These are phyloP conservation scores for Coniella vitis DNA, from an alignment of 2,329 filamentous ascomycete species.

Conservation along the genomic window DNA sequence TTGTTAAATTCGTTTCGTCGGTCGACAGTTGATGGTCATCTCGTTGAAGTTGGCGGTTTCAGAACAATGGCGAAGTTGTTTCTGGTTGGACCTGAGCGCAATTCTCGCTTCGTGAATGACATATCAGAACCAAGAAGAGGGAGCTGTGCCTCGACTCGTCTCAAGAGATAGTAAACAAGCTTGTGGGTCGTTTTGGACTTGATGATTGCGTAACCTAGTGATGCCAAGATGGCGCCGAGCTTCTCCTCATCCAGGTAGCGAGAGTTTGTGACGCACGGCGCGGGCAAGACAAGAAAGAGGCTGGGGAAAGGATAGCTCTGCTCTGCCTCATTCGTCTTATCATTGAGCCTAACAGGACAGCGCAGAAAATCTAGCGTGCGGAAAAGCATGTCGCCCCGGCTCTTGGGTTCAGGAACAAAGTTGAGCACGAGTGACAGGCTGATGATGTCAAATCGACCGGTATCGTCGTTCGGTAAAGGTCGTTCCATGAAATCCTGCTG, in stretches of 20 bases:
- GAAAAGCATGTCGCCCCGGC: constrained; percentile 78
- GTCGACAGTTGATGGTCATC: constrained; percentile 1
- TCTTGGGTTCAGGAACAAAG: constrained; percentile 73
- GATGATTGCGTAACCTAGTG: constrained; percentile 63
- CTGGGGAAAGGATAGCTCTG: constrained; percentile 46
- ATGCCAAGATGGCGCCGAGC: constrained; percentile 66
- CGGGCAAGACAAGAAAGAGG: constrained; percentile 83
- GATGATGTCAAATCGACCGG: constrained; percentile 76
- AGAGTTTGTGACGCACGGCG: constrained; percentile 83
- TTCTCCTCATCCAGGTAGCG: constrained; percentile 73
- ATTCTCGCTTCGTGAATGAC: constrained; percentile 63
- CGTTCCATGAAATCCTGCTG: constrained; percentile 94
- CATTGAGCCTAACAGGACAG: constrained; percentile 19
- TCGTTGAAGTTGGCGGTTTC: constrained; percentile 20
- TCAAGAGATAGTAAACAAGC: constrained; percentile 87
- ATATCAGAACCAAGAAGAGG: constrained; percentile 12
- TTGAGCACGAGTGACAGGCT: constrained; percentile 91
- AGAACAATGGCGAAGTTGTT: constrained; percentile 90
- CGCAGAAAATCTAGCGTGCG: constrained; percentile 67
- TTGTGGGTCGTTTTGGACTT: constrained; percentile 72
- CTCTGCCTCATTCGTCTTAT: constrained; percentile 5
- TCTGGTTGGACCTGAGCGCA: constrained; percentile 66
- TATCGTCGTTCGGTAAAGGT: constrained; percentile 56
- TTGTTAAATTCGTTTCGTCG: too few species aligned
- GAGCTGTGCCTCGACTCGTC: constrained; percentile 29